Evolutionary conservation across 139 green algal species (phyloP).

Genomic region (Desmodesmus armatus): DNA sequence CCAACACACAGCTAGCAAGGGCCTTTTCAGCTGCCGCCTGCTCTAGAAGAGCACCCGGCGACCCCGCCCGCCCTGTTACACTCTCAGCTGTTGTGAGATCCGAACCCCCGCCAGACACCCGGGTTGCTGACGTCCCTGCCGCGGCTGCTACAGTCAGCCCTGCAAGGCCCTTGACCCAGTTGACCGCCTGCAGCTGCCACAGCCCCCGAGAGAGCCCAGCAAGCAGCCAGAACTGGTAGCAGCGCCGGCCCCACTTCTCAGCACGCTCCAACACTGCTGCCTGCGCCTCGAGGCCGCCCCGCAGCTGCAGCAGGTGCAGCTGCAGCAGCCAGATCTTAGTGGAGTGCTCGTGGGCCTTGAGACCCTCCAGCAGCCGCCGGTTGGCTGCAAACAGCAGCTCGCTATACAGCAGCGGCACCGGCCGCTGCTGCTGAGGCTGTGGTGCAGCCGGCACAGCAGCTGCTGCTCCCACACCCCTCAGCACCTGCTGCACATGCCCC

Average conservation of each 20-base stretch:
- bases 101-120: too few relatives aligned
- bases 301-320: not conserved
- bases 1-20: conserved; percentile 25
- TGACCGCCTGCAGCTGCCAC: conserved; percentile 41
- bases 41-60: not conserved
- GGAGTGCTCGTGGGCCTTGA: not conserved
- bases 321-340: conserved; percentile 25
- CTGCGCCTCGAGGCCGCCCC: conserved; percentile 29
- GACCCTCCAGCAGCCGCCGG: not conserved
- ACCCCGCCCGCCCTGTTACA: not conserved
- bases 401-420: too few relatives aligned
- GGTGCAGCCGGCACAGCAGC: not conserved
- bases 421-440: not conserved
- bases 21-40: not conserved
- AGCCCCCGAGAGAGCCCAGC: not conserved
- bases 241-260: not conserved
- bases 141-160: conserved; percentile 2
- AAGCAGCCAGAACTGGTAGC: conserved; percentile 41
- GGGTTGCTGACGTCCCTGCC: conserved; percentile 4
- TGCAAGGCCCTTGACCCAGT: conserved; percentile 14
- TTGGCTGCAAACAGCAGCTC: not conserved
- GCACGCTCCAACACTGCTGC: not conserved
- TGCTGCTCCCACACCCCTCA: conserved; percentile 1
- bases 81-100: not conserved
- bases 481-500: too few relatives aligned